phyloP scores from a whole-genome alignment of 768 basidiomycete species.

The Tulasnella calospora region DNA sequence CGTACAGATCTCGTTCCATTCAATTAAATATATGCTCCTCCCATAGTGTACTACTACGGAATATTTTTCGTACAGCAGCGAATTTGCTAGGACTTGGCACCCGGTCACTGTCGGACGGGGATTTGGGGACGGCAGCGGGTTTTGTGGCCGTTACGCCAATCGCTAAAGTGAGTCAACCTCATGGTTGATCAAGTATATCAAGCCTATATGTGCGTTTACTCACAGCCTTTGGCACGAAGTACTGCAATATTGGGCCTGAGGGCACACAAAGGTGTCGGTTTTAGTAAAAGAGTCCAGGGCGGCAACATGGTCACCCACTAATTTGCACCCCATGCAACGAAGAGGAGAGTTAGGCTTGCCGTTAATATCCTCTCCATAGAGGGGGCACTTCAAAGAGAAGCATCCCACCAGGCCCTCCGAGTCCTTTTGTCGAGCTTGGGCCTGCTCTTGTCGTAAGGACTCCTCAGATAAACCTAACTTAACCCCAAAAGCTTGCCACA shows the following conservation, averaged over 20 bases:
- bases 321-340: neutral
- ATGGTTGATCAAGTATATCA: neutral
- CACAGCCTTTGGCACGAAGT: neutral
- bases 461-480: neutral
- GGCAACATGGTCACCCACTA: neutral
- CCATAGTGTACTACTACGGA: too few species aligned
- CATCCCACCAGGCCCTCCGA: neutral
- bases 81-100: neutral
- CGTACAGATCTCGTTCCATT: too few species aligned
- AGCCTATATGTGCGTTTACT: neutral
- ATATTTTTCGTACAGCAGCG: too few species aligned
- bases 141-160: neutral
- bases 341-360: neutral
- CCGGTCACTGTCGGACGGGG: neutral
- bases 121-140: neutral
- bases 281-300: neutral
- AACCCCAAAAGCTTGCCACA: neutral
- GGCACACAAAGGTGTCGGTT: neutral
- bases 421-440: neutral
- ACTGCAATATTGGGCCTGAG: neutral
- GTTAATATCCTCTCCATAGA: neutral
- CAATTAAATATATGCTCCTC: too few species aligned
- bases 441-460: neutral
- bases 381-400: neutral
- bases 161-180: neutral